Percentiles rank a stretch among this genome's conserved stretches.
Evolutionary conservation across 2,329 filamentous ascomycete genomes (phyloP).

Genomic region (Microdochium bolleyi): DNA sequence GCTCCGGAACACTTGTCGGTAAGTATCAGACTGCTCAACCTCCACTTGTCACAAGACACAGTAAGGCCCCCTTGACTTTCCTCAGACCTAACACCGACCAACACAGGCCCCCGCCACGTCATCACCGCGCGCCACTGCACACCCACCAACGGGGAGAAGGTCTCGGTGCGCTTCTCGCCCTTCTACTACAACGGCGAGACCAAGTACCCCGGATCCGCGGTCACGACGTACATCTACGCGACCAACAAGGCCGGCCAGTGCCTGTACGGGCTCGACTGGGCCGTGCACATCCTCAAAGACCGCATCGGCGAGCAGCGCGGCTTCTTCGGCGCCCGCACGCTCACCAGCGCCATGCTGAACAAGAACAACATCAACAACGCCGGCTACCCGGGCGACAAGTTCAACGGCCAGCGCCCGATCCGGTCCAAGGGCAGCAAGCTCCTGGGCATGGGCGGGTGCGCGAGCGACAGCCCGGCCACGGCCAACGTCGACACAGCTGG

Average conservation of each 20-base stretch:
- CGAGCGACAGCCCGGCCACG: background rate
- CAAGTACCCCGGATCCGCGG: background rate
- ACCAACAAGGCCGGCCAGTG: background rate
- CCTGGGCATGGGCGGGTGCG: background rate
- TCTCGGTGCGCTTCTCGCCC: constrained; percentile 13
- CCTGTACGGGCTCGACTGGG: constrained; percentile 14
- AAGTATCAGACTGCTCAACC: background rate
- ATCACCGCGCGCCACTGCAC: constrained; percentile 18
- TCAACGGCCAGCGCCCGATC: background rate
- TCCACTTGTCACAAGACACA: background rate
- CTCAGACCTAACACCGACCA: background rate
- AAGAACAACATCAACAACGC: background rate
- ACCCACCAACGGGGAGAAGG: constrained; percentile 8
- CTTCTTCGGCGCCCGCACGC: constrained; percentile 12
- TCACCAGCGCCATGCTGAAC: background rate
- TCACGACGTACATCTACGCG: constrained; percentile 3
- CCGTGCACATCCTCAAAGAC: constrained; percentile 14
- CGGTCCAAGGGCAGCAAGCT: background rate
- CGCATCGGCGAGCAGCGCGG: constrained; percentile 16
- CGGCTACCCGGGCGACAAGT: background rate
- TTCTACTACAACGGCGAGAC: constrained; percentile 13
- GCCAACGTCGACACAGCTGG: background rate
- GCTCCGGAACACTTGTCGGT: constrained; percentile 3
- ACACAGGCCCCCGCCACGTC: constrained; percentile 16
- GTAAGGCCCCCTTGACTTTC: too few relatives aligned